Conservation (phyloP, 2,329 filamentous ascomycete genomes). For the Chalaropsis ovoidea region DNA sequence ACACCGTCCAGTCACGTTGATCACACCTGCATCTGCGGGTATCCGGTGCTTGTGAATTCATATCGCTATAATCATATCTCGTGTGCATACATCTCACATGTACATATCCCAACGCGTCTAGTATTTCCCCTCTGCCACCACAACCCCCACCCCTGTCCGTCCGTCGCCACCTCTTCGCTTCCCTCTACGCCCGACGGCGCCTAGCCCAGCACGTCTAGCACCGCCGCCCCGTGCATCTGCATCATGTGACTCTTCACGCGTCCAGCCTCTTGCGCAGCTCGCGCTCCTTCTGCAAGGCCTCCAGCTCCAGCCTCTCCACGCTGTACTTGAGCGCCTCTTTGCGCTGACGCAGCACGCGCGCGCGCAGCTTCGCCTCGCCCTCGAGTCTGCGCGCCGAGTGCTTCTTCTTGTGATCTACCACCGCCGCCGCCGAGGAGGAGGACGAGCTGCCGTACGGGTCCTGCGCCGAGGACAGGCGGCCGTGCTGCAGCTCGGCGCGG, state of each 20-base stretch:
- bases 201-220: too few species aligned
- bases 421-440: background rate
- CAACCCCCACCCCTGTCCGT: background rate
- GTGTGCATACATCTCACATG: background rate
- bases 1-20: background rate
- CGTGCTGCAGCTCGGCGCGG: slow-evolving; percentile 72
- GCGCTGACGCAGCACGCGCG: slow-evolving; percentile 59
- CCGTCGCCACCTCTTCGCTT: background rate
- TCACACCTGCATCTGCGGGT: background rate
- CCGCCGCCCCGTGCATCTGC: background rate
- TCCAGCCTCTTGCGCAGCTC: slow-evolving; percentile 46
- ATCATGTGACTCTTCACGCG: slow-evolving; percentile 16
- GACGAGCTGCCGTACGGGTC: slow-evolving; percentile 1
- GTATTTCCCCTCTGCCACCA: background rate
- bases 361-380: slow-evolving; percentile 42
- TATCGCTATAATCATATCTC: background rate
- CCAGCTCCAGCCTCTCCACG: slow-evolving; percentile 73
- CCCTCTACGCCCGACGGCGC: background rate
- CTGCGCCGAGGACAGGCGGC: slow-evolving; percentile 38
- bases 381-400: slow-evolving; percentile 38
- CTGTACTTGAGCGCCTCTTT: slow-evolving; percentile 80
- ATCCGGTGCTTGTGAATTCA: slow-evolving; percentile 3
- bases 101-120: background rate
- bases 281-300: slow-evolving; percentile 65
- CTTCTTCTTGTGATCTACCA: slow-evolving; percentile 12